phyloP scores from a whole-genome alignment of 208 protist species.

The Acanthamoeba healyi region DNA sequence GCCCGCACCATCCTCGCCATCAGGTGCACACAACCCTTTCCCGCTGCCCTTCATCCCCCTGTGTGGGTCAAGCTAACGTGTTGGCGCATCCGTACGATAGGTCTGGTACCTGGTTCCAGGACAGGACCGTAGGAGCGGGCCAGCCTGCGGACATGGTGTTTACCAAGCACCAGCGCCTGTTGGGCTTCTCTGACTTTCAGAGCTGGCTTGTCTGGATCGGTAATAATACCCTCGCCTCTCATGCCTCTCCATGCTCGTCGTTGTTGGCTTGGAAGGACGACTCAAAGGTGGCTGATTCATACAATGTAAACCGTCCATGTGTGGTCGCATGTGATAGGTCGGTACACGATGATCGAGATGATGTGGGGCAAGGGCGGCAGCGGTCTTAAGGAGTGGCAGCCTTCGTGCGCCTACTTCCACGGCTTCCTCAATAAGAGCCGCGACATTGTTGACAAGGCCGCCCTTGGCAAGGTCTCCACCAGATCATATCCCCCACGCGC shows the following conservation, averaged over 20 bases:
- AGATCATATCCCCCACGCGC: too few species aligned
- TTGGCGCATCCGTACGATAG: too few species aligned
- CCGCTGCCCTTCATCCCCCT: too few species aligned
- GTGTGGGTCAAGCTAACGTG: too few species aligned
- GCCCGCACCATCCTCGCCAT: conserved; percentile 53
- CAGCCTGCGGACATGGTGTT: conserved; percentile 74
- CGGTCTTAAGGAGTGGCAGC: conserved; percentile 72
- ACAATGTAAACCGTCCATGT: too few species aligned
- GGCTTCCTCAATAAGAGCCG: conserved; percentile 75
- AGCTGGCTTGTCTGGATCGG: conserved; percentile 75
- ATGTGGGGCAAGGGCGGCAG: conserved; percentile 76
- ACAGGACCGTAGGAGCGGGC: conserved; percentile 43
- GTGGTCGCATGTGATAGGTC: not conserved
- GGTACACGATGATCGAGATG: conserved; percentile 67
- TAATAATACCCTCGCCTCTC: not conserved
- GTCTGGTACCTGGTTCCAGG: conserved; percentile 70
- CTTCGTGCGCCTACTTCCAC: conserved; percentile 66
- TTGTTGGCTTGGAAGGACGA: too few species aligned
- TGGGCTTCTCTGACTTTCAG: conserved; percentile 66
- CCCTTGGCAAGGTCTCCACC: conserved; percentile 68
- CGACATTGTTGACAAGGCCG: conserved; percentile 58
- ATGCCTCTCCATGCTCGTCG: not conserved
- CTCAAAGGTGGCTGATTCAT: too few species aligned
- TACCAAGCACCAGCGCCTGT: conserved; percentile 72
- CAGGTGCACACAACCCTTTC: too few species aligned